Percentiles rank a stretch among this genome's conserved stretches.
Evolutionary conservation across 1,284 basidiomycete species (phyloP).

Genomic region (Tilletiopsis washingtonensis): DNA sequence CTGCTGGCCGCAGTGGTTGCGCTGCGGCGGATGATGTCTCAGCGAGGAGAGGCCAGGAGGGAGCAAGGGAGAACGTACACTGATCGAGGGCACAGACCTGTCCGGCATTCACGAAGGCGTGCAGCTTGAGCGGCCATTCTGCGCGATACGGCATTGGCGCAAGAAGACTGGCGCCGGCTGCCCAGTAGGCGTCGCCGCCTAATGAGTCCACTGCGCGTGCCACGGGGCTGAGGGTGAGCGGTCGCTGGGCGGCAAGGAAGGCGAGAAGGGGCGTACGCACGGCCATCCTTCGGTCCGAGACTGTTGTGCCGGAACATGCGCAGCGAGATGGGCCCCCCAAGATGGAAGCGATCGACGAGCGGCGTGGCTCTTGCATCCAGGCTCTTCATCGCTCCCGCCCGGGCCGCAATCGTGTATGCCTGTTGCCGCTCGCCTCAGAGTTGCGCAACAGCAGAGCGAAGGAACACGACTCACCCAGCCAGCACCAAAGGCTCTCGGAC

Average conservation of each 20-base stretch:
- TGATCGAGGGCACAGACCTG: conserved; percentile 62
- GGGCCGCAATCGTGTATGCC: conserved; percentile 4
- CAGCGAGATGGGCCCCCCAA: conserved; percentile 85
- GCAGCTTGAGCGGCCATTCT: conserved; percentile 81
- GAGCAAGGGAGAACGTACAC: conserved; percentile 51
- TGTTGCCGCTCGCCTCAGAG: neutral
- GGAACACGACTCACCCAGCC: conserved; percentile 9
- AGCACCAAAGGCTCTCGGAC: conserved; percentile 11
- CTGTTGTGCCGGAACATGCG: conserved; percentile 77
- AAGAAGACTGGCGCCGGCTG: conserved; percentile 70
- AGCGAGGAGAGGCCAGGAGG: too few relatives aligned
- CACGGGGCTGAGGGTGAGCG: conserved; percentile 1
- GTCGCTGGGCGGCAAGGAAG: neutral
- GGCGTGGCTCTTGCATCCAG: conserved; percentile 48
- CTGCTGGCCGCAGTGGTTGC: neutral
- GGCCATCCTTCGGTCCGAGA: conserved; percentile 71
- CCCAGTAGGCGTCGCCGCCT: conserved; percentile 83
- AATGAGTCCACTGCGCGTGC: conserved; percentile 58
- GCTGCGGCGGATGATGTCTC: too few relatives aligned
- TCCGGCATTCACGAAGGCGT: conserved; percentile 78
- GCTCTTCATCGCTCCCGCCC: conserved; percentile 21
- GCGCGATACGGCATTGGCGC: conserved; percentile 68
- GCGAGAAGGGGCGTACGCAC: conserved; percentile 49
- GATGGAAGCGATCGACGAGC: conserved; percentile 80
- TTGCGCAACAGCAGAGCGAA: neutral